Evolutionary conservation across 1,139 yeast species (phyloP), one percentile per base, ranked within the genome.

Genomic region (Wickerhamiella infanticola): DNA sequence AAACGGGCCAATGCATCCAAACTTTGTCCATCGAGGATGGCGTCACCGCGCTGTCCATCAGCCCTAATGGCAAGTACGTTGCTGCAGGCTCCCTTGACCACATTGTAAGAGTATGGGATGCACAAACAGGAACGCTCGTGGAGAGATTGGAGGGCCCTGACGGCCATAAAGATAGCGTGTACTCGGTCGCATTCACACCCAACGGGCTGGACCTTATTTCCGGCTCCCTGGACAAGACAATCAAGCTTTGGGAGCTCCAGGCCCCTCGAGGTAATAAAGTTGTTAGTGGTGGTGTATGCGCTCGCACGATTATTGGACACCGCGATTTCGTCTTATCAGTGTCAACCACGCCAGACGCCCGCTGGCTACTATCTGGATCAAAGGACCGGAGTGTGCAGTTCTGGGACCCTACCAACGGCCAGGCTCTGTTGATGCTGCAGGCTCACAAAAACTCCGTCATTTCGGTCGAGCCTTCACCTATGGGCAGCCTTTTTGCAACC

Each of bases 81-180:
- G 97, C 97, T 42, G 98, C 97, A 18, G 98, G 98, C 46, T 83
- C 95, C 40, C 75, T 90, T 53, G 98, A 90, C 67, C 75, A 94
- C 65, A 83, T 95, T 25, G 97, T 90, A 44, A 75, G 97, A 53
- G 95, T 90, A 42, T 90, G 98, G 97, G 97, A 88, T 66, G 82
- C 95, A 11, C 78, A 86, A 48, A 83, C 95, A 25, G 96, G 97
- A 2, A 59, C 59, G 53, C 70, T 86, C 49, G 95, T 90, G 43
- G 97, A 90, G 69, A 77, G 95, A 62, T 73, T 90, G 54, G 97
- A 88, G 61, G 81, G 90, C 23, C 95, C 94, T 48, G 88, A 88
- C 54, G 97, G 97, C 31, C 98, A 90, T 65, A 85, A 82, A 70
- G 97, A 90, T 65, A 84, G 95, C 3, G 97, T 90, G 46, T 88